Base-by-base conservation (phyloP, 352 stramenopile species). In the Phytophthora ohioensis region DNA sequence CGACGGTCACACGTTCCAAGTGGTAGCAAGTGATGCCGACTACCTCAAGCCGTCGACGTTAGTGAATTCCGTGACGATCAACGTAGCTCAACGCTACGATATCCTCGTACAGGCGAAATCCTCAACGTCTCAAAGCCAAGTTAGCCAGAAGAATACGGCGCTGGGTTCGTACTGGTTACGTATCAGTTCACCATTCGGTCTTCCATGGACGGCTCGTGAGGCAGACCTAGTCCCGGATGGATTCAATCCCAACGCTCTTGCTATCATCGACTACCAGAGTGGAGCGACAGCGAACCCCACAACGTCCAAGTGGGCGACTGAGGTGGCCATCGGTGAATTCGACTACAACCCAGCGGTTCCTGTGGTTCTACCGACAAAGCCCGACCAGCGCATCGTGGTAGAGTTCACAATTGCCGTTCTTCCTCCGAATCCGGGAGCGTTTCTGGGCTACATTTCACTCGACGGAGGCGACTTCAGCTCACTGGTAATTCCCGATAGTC, bases 1-100 rank as follows among this genome's bases (percentile, higher is more conserved):
- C 47, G 79, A 86, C 57, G 65, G 62, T 6, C 79, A 86, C 58
- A 68, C 63, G 35, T 81, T 86, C 53, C 64, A 77, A 12, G 78
- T 86, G 6, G 72, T 84, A 2, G 76, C 69, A 9, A 71, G 45
- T 34, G 79, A 86, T 35, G 43, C 53, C 2, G 71, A 82, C 32
- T 71, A 75, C n/a, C 64, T 86, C 12, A 49, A 74, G 11, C 79
- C 76, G 3, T 82, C 73, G 6, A 64, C 67, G 11, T 57, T 36
- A 9, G 60, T 82, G 17, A 82, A 80, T 58, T 67, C 60, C 4
- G 54, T 86, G 12, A 67, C 32, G 4, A 62, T 84, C 48, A 80
- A 84, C 41, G 75, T 80, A 1, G 74, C 57, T 4, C 77, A 84
- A 51, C 73, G 77, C 30, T 72, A 73, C 62, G 73, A 81, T 46